These are phyloP conservation scores for Ballota nigra DNA, from an alignment of 257 asterid genomes.

Conservation along the genomic window DNA sequence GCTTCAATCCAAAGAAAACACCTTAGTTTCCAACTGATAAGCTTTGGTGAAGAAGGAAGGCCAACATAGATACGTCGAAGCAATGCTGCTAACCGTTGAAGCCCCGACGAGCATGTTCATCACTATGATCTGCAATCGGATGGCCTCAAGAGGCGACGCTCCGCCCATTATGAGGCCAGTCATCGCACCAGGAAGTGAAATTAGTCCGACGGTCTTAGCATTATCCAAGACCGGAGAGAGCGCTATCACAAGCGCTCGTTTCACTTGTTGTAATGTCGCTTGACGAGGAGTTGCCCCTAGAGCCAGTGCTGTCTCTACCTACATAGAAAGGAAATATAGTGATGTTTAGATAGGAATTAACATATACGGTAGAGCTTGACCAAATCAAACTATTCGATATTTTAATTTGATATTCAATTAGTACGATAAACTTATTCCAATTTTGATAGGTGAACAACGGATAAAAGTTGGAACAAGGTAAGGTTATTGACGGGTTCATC, in stretches of 20 bases:
- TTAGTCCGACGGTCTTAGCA: constrained; percentile 87
- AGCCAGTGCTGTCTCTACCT: constrained; percentile 95
- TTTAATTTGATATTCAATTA: no score
- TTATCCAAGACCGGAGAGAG: constrained; percentile 89
- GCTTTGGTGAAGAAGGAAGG: constrained; percentile 91
- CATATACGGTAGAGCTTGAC: no score
- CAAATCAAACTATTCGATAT: no score
- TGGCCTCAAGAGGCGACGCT: constrained; percentile 88
- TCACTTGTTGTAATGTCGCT: constrained; percentile 86
- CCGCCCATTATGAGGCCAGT: constrained; percentile 98
- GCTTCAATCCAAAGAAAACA: constrained; percentile 56
- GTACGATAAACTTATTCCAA: no score
- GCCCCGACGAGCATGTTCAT: constrained; percentile 96
- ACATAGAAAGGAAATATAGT: background rate
- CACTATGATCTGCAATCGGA: constrained; percentile 81
- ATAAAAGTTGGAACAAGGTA: no score
- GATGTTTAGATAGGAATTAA: background rate
- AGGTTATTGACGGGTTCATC: no score
- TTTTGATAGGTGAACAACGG: no score
- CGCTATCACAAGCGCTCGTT: constrained; percentile 72
- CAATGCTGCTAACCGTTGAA: constrained; percentile 75
- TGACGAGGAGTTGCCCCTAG: constrained; percentile 95
- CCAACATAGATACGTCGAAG: constrained; percentile 84
- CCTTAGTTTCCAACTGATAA: constrained; percentile 67
- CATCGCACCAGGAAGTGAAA: constrained; percentile 97